These are phyloP conservation scores for Sordariomycetes sp. DNA, from an alignment of 2,329 filamentous ascomycete genomes.

Conservation along the genomic window DNA sequence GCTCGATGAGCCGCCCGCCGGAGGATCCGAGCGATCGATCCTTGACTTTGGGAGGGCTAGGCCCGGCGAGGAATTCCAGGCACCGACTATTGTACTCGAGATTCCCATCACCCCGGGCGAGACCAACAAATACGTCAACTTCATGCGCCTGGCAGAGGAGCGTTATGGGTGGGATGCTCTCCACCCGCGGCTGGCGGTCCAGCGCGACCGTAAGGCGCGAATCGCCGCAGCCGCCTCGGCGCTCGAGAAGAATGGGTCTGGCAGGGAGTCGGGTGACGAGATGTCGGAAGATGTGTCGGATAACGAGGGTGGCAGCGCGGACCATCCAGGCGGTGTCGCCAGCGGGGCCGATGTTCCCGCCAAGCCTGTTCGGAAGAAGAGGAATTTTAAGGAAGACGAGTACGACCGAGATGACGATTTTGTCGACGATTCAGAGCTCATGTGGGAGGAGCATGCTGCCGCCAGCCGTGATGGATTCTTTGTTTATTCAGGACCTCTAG, in stretches of 20 bases:
- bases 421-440: constrained; percentile 84
- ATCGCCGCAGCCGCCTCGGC: constrained; percentile 84
- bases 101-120: constrained; percentile 66
- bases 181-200: constrained; percentile 81
- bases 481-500: constrained; percentile 86
- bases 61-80: constrained; percentile 46
- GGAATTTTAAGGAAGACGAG: constrained; percentile 70
- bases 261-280: constrained; percentile 64
- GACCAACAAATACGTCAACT: constrained; percentile 88
- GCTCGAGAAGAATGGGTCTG: constrained; percentile 63
- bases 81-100: constrained; percentile 73
- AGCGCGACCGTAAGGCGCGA: constrained; percentile 75
- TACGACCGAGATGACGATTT: constrained; percentile 79
- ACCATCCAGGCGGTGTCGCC: constrained; percentile 56
- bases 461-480: constrained; percentile 96
- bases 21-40: constrained; percentile 35
- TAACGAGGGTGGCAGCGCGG: constrained; percentile 74
- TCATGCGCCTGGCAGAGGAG: constrained; percentile 85
- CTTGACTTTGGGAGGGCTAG: constrained; percentile 50
- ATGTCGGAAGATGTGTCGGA: constrained; percentile 72
- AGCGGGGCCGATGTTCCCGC: constrained; percentile 51
- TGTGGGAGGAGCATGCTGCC: constrained; percentile 92
- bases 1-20: constrained; percentile 29
- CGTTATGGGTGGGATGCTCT: constrained; percentile 91
- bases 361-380: constrained; percentile 64